Conservation (phyloP, 768 basidiomycete genomes). For the Phylloporus sp. region DNA sequence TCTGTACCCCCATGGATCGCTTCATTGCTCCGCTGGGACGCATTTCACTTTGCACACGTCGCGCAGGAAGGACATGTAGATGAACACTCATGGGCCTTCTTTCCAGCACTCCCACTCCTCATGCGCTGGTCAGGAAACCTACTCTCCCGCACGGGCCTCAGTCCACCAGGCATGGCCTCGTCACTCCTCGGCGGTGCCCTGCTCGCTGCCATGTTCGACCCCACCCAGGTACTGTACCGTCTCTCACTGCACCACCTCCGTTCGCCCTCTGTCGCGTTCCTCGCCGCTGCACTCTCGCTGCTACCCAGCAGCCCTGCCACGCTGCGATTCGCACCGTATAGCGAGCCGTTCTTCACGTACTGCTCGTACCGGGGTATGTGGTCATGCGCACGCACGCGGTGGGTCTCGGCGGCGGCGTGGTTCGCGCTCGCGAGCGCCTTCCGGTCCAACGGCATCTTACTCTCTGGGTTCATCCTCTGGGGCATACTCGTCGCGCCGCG, state of each 20-base stretch:
- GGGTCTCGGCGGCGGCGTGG: slow-evolving; percentile 51
- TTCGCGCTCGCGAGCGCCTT: slow-evolving; percentile 66
- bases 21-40: slow-evolving; percentile 78
- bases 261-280: slow-evolving; percentile 54
- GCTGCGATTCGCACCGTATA: slow-evolving; percentile 67
- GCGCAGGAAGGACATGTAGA: slow-evolving; percentile 54
- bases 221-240: slow-evolving; percentile 48
- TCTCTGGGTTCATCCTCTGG: slow-evolving; percentile 80
- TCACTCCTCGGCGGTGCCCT: slow-evolving; percentile 38
- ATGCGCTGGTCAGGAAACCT: slow-evolving; percentile 39
- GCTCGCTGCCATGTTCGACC: slow-evolving; percentile 37
- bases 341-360: slow-evolving; percentile 83
- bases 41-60: slow-evolving; percentile 72
- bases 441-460: slow-evolving; percentile 73
- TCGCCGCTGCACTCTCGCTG: slow-evolving; percentile 65
- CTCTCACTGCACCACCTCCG: slow-evolving; percentile 57
- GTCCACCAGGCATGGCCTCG: slow-evolving; percentile 10
- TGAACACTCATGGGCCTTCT: slow-evolving; percentile 88
- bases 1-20: slow-evolving; percentile 18
- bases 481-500: slow-evolving; percentile 54
- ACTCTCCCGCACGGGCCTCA: slow-evolving; percentile 11
- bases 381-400: slow-evolving; percentile 36
- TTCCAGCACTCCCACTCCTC: slow-evolving; percentile 62
- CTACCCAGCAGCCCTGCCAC: slow-evolving; percentile 79
- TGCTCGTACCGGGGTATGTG: slow-evolving; percentile 59